phyloP scores from a whole-genome alignment of 1,284 basidiomycete genomes.

The Irpex rosettiformis region DNA sequence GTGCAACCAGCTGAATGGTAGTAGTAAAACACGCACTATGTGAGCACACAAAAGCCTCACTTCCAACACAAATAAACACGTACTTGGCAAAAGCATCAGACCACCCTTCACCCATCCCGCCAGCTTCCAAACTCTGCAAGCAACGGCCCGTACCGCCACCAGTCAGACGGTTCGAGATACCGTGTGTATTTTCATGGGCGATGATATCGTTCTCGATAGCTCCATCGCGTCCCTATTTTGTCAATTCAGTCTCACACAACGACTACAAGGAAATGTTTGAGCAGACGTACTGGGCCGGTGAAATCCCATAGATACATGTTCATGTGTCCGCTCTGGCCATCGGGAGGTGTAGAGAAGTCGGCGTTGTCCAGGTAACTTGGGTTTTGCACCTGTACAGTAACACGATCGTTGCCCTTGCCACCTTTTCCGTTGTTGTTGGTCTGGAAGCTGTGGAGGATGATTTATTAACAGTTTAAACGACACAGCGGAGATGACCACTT shows the following conservation, averaged over 20 bases:
- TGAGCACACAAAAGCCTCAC: no score
- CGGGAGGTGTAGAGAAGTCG: conserved; percentile 37
- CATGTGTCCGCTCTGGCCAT: not conserved
- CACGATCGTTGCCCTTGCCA: conserved; percentile 37
- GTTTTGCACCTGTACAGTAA: conserved; percentile 38
- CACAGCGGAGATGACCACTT: not conserved
- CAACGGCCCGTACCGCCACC: conserved; percentile 50
- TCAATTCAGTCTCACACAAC: not conserved
- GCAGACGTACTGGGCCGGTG: conserved; percentile 31
- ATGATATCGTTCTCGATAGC: conserved; percentile 48
- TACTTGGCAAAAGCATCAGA: conserved; percentile 50
- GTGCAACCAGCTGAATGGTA: conserved; percentile 19
- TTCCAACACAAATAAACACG: conserved; percentile 19
- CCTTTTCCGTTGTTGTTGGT: conserved; percentile 41
- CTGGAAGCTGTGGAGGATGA: conserved; percentile 40
- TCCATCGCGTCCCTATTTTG: conserved; percentile 32
- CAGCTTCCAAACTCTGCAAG: conserved; percentile 44
- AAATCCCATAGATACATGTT: conserved; percentile 30
- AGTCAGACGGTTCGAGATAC: conserved; percentile 47
- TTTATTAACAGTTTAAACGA: no score
- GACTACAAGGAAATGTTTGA: not conserved
- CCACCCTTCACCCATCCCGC: conserved; percentile 54
- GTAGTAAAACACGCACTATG: conserved; percentile 26
- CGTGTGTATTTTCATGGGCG: conserved; percentile 46
- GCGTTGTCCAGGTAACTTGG: conserved; percentile 36